Evolutionary conservation across 352 stramenopile species (phyloP).

Genomic region (Globisporangium radiosum): DNA sequence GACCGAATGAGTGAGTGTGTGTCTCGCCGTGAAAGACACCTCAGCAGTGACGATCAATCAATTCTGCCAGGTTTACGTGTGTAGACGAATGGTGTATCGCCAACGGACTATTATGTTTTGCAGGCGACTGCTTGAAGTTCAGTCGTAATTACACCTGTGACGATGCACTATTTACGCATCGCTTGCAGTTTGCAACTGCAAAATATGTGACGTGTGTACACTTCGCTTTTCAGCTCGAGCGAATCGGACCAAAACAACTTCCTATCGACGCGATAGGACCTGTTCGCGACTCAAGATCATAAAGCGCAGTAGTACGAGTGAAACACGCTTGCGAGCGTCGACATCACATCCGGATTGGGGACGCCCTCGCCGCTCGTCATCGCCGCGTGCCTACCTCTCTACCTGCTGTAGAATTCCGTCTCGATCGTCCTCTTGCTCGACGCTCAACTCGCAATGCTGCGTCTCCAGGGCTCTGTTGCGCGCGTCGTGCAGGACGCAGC

Average conservation of each 20-base stretch:
- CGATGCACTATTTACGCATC: background rate
- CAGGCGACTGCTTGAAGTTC: conserved; percentile 1
- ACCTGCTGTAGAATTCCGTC: background rate
- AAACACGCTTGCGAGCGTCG: background rate
- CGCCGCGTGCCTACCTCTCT: background rate
- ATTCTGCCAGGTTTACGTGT: no score
- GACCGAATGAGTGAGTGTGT: no score
- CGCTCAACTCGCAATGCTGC: conserved; percentile 31
- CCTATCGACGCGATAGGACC: background rate
- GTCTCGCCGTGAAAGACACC: no score
- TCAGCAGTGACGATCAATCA: no score
- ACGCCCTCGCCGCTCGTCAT: background rate
- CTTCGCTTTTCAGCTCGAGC: background rate
- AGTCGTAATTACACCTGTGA: background rate
- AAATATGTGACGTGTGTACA: background rate
- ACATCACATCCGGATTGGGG: background rate
- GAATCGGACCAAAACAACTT: background rate
- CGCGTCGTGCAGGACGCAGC: conserved; percentile 19
- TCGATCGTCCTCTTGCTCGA: background rate
- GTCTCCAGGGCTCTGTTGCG: conserved; percentile 33
- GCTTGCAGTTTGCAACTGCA: background rate
- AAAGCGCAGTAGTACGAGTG: background rate
- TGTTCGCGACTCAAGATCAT: no score
- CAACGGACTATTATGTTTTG: no score
- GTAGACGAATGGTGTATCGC: no score